A percentile compares a stretch with the other conserved stretches of the same genome.
These are phyloP conservation scores for Omphalotus olearius DNA, from an alignment of 1,284 basidiomycete genomes.

Conservation along the genomic window DNA sequence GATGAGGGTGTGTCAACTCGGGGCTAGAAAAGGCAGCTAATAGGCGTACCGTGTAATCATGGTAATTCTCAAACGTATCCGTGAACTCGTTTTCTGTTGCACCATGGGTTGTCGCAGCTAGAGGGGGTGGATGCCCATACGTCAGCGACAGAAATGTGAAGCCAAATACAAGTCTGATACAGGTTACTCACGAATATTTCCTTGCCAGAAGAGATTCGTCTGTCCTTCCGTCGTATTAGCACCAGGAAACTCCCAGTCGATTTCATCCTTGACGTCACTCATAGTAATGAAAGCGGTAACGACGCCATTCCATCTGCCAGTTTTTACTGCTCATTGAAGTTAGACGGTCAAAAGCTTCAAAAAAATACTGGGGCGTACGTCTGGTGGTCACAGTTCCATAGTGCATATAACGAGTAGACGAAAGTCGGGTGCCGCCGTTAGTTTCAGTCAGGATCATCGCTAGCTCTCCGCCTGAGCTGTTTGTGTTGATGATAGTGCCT, in stretches of 20 bases:
- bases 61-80: constrained; percentile 68
- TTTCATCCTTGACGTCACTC: constrained; percentile 83
- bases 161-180: background rate
- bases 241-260: constrained; percentile 83
- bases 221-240: constrained; percentile 58
- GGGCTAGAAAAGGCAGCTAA: background rate
- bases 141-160: background rate
- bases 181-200: constrained; percentile 58
- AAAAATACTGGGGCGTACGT: constrained; percentile 35
- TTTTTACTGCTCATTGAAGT: constrained; percentile 20
- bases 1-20: too few relatives aligned
- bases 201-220: constrained; percentile 79
- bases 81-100: constrained; percentile 39
- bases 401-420: constrained; percentile 76
- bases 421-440: constrained; percentile 73
- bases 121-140: constrained; percentile 6
- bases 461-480: constrained; percentile 56
- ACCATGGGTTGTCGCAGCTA: constrained; percentile 43
- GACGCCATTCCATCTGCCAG: constrained; percentile 68
- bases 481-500: constrained; percentile 61
- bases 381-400: constrained; percentile 75
- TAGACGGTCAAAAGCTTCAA: background rate
- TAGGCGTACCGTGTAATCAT: constrained; percentile 65
- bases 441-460: constrained; percentile 60
- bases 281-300: constrained; percentile 84